Evolutionary conservation across 2,329 filamentous ascomycete genomes (phyloP).

Genomic region (Xylaria sp.): DNA sequence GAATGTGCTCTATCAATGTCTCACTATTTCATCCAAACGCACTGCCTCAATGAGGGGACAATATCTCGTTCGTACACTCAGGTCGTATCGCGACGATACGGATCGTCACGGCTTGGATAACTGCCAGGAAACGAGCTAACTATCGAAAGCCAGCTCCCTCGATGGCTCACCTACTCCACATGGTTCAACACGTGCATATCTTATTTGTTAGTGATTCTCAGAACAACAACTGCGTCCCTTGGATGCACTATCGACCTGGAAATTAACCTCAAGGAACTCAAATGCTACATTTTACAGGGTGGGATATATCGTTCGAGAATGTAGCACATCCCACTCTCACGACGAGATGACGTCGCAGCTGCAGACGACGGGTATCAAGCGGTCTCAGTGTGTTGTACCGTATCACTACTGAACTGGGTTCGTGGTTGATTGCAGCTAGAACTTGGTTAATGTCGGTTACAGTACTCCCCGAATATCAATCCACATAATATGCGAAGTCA

Average conservation of each 20-base stretch:
- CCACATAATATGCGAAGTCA: neutral
- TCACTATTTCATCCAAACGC: neutral
- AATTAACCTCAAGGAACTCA: neutral
- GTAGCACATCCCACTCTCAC: neutral
- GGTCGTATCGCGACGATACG: neutral
- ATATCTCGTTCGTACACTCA: neutral
- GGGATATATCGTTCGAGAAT: neutral
- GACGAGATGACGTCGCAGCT: neutral
- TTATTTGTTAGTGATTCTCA: neutral
- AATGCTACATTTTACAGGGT: neutral
- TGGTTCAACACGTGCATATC: neutral
- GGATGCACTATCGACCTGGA: neutral
- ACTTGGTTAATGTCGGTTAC: neutral
- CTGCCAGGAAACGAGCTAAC: neutral
- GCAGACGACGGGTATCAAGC: neutral
- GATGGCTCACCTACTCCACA: no score
- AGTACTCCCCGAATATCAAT: constrained; percentile 27
- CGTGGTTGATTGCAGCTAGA: neutral
- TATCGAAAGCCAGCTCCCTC: no score
- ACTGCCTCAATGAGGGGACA: neutral
- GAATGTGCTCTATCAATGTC: neutral
- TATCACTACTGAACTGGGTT: neutral
- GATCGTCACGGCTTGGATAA: neutral
- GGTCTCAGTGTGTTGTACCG: neutral
- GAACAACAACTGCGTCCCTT: neutral